phyloP scores from a whole-genome alignment of 202 grass and related monocot genomes.

The Panicum hallii region DNA sequence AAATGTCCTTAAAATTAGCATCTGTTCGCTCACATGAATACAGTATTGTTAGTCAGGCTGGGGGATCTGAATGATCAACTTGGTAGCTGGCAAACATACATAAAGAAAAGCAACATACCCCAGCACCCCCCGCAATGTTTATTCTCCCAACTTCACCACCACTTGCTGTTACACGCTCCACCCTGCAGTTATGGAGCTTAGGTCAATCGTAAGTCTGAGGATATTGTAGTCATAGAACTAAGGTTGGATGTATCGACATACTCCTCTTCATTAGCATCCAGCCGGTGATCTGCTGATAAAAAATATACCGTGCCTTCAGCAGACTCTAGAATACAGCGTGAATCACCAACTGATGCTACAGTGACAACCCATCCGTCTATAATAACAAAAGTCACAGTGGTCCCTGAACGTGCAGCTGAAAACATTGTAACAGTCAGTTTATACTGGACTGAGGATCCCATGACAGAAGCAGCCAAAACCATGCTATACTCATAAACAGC shows the following conservation, averaged over 20 bases:
- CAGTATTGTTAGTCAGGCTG: slow-evolving; percentile 8
- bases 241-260: slow-evolving; percentile 55
- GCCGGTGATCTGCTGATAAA: slow-evolving; percentile 88
- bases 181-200: slow-evolving; percentile 61
- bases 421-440: slow-evolving; percentile 50
- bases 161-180: slow-evolving; percentile 88
- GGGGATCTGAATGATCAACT: slow-evolving; percentile 15
- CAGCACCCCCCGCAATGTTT: slow-evolving; percentile 84
- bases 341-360: slow-evolving; percentile 95
- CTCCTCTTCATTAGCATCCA: slow-evolving; percentile 90
- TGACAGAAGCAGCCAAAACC: slow-evolving; percentile 21
- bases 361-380: slow-evolving; percentile 98
- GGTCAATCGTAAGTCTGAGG: slow-evolving; percentile 43
- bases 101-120: slow-evolving; percentile 62
- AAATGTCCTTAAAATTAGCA: slow-evolving; percentile 40
- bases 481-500: slow-evolving; percentile 21
- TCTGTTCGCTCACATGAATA: slow-evolving; percentile 27
- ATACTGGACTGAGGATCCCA: slow-evolving; percentile 6
- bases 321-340: slow-evolving; percentile 91
- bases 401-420: slow-evolving; percentile 84
- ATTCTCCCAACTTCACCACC: slow-evolving; percentile 98
- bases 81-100: slow-evolving; percentile 33
- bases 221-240: slow-evolving; percentile 37
- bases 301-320: slow-evolving; percentile 88
- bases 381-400: slow-evolving; percentile 95